Conservation (phyloP, 352 stramenopile genomes). For the Globisporangium uncinulatum region DNA sequence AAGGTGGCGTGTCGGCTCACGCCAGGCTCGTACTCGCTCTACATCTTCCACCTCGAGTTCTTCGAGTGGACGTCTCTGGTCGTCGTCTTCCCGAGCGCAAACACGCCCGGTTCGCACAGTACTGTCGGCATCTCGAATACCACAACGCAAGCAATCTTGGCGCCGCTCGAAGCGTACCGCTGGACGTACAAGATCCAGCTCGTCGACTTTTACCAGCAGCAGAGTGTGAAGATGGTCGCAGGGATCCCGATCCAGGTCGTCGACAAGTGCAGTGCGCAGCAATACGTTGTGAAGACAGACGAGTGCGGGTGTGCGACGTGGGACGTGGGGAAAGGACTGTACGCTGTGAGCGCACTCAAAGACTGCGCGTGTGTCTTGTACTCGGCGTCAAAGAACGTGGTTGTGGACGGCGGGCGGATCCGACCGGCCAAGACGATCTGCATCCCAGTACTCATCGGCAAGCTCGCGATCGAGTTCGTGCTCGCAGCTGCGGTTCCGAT, state of each 20-base stretch:
- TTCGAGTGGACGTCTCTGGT: conserved; percentile 67
- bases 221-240: conserved; percentile 27
- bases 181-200: conserved; percentile 61
- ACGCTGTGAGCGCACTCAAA: conserved; percentile 42
- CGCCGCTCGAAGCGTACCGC: conserved; percentile 48
- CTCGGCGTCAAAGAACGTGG: conserved; percentile 58
- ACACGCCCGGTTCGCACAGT: conserved; percentile 31
- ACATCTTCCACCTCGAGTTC: conserved; percentile 65
- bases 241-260: conserved; percentile 48
- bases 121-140: conserved; percentile 18
- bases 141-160: conserved; percentile 42
- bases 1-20: conserved; percentile 29
- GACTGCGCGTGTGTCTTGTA: conserved; percentile 62
- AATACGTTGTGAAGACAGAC: conserved; percentile 38
- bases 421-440: conserved; percentile 37
- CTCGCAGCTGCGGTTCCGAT: conserved; percentile 2
- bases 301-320: conserved; percentile 33
- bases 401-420: conserved; percentile 58
- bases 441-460: conserved; percentile 55
- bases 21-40: conserved; percentile 59
- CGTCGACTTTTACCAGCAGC: conserved; percentile 63
- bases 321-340: conserved; percentile 56
- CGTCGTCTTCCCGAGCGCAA: conserved; percentile 48
- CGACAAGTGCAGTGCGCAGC: conserved; percentile 48
- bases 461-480: conserved; percentile 31